phyloP scores from a whole-genome alignment of 495 filamentous ascomycete species.

The Penicillium odoratum region DNA sequence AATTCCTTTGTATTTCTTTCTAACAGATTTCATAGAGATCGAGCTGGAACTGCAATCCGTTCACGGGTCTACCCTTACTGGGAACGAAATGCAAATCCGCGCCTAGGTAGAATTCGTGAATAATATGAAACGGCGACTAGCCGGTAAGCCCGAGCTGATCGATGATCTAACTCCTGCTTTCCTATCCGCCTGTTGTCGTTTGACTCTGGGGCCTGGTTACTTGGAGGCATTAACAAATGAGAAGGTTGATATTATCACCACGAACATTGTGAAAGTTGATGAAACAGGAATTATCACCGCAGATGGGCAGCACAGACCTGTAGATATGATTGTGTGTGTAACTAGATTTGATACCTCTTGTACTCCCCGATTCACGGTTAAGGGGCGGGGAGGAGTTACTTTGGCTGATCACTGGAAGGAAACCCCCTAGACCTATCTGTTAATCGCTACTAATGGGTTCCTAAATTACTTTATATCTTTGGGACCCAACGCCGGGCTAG shows the following conservation, averaged over 20 bases:
- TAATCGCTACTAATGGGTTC: slow-evolving; percentile 23
- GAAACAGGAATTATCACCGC: no score
- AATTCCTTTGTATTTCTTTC: no score
- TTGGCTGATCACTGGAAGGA: slow-evolving; percentile 35
- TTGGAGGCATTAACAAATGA: slow-evolving; percentile 34
- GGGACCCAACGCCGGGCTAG: slow-evolving; percentile 39
- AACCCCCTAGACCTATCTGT: slow-evolving; percentile 31
- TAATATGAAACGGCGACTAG: no score
- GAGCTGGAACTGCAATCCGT: no score
- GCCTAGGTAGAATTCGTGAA: no score
- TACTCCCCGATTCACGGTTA: slow-evolving; percentile 36
- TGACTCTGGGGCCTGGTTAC: slow-evolving; percentile 46
- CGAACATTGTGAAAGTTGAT: no score
- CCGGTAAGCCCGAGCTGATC: slow-evolving; percentile 19
- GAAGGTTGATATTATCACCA: no score
- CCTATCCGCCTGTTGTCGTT: slow-evolving; percentile 48
- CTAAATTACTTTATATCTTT: slow-evolving; percentile 41
- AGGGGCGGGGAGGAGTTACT: slow-evolving; percentile 36
- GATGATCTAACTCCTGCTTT: slow-evolving; percentile 47
- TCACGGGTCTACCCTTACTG: no score
- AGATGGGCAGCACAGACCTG: no score
- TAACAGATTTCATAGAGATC: no score
- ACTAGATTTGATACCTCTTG: slow-evolving; percentile 52
- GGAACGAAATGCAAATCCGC: no score
- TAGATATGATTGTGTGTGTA: slow-evolving; percentile 32